phyloP scores from a whole-genome alignment of 73 alveolate species.

The Paramecium bursaria region DNA sequence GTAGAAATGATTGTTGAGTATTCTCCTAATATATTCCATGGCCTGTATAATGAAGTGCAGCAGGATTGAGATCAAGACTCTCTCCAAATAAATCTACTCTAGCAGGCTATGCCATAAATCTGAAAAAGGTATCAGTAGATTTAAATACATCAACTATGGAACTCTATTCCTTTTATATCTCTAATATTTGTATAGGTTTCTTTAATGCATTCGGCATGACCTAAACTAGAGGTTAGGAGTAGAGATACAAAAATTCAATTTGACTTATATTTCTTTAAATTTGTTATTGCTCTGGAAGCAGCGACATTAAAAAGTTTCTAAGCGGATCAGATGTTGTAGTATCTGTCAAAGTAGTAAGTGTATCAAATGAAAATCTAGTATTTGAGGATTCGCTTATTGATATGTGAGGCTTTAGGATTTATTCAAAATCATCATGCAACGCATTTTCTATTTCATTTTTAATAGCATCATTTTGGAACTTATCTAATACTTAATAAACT shows the following conservation, averaged over 20 bases:
- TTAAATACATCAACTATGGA: constrained; percentile 44
- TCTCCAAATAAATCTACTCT: constrained; percentile 61
- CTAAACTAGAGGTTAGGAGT: constrained; percentile 28
- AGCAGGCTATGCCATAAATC: constrained; percentile 36
- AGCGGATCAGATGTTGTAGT: constrained; percentile 36
- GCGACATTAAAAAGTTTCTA: constrained; percentile 19
- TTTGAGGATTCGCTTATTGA: constrained; percentile 11
- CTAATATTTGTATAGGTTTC: constrained; percentile 24
- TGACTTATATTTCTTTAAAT: not conserved
- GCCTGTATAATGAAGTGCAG: constrained; percentile 47
- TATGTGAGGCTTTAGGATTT: constrained; percentile 26
- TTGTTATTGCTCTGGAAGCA: constrained; percentile 3
- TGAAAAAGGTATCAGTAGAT: not conserved
- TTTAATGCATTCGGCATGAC: not conserved
- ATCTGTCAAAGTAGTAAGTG: constrained; percentile 52
- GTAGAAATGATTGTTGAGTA: constrained; percentile 17
- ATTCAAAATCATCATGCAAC: constrained; percentile 44
- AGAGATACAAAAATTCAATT: constrained; percentile 34
- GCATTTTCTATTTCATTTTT: constrained; percentile 50
- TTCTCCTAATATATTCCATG: constrained; percentile 53
- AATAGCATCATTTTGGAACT: not conserved
- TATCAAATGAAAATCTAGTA: not conserved
- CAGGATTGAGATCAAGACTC: constrained; percentile 31
- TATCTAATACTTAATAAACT: constrained; percentile 16
- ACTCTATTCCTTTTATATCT: constrained; percentile 1